phyloP scores from a whole-genome alignment of 2,329 filamentous ascomycete genomes.

The Nigrospora sphaerica region DNA sequence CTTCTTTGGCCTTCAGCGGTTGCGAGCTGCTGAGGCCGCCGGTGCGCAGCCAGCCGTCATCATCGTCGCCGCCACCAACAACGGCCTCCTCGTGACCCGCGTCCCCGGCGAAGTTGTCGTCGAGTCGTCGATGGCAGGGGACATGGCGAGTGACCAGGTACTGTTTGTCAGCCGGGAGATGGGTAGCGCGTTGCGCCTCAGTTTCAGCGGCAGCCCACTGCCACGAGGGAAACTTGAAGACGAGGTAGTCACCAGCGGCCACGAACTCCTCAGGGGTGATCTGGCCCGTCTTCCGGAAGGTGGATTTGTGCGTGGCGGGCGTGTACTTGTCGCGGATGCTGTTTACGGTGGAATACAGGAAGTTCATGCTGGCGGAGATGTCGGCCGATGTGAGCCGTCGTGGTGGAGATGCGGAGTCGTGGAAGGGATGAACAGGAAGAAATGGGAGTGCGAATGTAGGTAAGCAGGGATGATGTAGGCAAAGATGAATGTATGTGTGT shows the following conservation, averaged over 20 bases:
- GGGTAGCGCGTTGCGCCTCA: conserved; percentile 67
- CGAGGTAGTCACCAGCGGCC: conserved; percentile 90
- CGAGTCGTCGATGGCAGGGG: conserved; percentile 83
- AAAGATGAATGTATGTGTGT: too few relatives aligned
- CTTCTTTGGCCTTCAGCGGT: conserved; percentile 70
- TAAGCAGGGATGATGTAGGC: too few relatives aligned
- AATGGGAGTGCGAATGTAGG: too few relatives aligned
- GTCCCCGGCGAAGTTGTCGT: conserved; percentile 88
- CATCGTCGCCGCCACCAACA: conserved; percentile 74
- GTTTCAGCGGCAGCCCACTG: conserved; percentile 87
- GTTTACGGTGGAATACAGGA: conserved; percentile 88
- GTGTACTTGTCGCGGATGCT: conserved; percentile 87
- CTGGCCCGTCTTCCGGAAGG: conserved; percentile 87
- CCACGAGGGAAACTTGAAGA: conserved; percentile 99
- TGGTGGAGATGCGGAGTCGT: too few relatives aligned
- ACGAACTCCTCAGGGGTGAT: conserved; percentile 97
- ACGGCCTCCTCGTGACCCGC: conserved; percentile 81
- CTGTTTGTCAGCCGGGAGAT: conserved; percentile 86
- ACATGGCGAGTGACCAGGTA: conserved; percentile 92
- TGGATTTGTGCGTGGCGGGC: conserved; percentile 82
- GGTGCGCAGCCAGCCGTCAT: conserved; percentile 88
- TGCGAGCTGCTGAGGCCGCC: conserved; percentile 71
- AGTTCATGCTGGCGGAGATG: conserved; percentile 58
- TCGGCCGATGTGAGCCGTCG: background rate
- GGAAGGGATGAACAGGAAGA: background rate